Percentiles rank a stretch among this genome's conserved stretches.
Evolutionary conservation across 495 filamentous ascomycete genomes (phyloP).

Genomic region (Penicillium lagena): DNA sequence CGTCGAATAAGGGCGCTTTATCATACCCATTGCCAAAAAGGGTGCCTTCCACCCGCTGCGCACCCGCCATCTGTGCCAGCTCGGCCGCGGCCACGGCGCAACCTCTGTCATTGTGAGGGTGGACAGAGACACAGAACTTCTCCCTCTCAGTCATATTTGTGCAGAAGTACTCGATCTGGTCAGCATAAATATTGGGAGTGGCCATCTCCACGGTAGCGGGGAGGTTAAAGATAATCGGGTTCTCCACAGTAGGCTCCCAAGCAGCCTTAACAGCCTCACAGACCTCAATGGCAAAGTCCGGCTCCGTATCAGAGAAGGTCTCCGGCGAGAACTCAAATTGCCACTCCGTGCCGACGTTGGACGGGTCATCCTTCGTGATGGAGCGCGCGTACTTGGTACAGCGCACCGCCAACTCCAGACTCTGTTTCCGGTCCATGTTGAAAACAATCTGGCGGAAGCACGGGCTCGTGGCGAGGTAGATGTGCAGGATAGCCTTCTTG

Average conservation of each 20-base stretch:
- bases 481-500: slow-evolving; percentile 94
- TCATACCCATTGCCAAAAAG: slow-evolving; percentile 78
- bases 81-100: slow-evolving; percentile 87
- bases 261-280: slow-evolving; percentile 96
- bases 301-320: slow-evolving; percentile 87
- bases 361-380: slow-evolving; percentile 92
- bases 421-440: slow-evolving; percentile 75
- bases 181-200: slow-evolving; percentile 93
- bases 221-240: slow-evolving; percentile 95
- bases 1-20: too few relatives aligned
- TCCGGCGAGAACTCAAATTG: slow-evolving; percentile 94
- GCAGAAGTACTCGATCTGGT: slow-evolving; percentile 97
- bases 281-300: slow-evolving; percentile 75
- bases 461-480: slow-evolving; percentile 91
- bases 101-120: slow-evolving; percentile 92
- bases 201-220: slow-evolving; percentile 95
- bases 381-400: slow-evolving; percentile 83
- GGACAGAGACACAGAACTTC: slow-evolving; percentile 76
- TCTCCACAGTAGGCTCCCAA: slow-evolving; percentile 77
- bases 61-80: slow-evolving; percentile 95
- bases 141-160: slow-evolving; percentile 69
- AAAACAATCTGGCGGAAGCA: slow-evolving; percentile 91
- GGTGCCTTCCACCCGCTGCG: slow-evolving; percentile 89
- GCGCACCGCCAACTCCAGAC: slow-evolving; percentile 73
- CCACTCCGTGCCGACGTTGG: slow-evolving; percentile 71